Evolutionary conservation across 1,284 basidiomycete species (phyloP).

Genomic region (Hemileccinum hortonii): DNA sequence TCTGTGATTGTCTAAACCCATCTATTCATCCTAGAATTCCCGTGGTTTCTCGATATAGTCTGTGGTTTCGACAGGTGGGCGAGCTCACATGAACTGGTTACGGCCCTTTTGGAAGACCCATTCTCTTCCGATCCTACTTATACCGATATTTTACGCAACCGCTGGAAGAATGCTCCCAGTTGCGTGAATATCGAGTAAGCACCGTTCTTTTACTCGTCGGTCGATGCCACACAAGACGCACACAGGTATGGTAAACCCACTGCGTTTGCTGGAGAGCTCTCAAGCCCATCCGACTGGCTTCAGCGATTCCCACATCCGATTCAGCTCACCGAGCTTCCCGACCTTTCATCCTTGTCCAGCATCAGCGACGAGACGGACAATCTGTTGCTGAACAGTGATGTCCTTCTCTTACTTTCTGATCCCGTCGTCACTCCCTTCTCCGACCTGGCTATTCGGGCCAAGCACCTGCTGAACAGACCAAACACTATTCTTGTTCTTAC

Average conservation of each 20-base stretch:
- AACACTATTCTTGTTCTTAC: slow-evolving; percentile 55
- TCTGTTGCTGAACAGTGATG: slow-evolving; percentile 50
- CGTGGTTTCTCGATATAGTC: slow-evolving; percentile 38
- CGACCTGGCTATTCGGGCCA: slow-evolving; percentile 34
- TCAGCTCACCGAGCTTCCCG: slow-evolving; percentile 46
- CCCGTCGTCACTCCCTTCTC: slow-evolving; percentile 50
- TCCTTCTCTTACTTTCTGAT: slow-evolving; percentile 60
- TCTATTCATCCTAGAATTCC: slow-evolving; percentile 5
- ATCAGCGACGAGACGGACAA: slow-evolving; percentile 16
- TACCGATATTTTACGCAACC: slow-evolving; percentile 41
- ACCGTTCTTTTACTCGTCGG: slow-evolving; percentile 8
- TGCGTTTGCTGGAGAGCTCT: slow-evolving; percentile 17
- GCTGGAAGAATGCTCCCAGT: slow-evolving; percentile 41
- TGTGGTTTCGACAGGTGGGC: slow-evolving; percentile 54
- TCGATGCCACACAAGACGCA: background rate
- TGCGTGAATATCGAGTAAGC: slow-evolving; percentile 45
- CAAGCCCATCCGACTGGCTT: slow-evolving; percentile 53
- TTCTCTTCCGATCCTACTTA: slow-evolving; percentile 50
- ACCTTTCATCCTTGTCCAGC: slow-evolving; percentile 23
- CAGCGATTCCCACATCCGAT: slow-evolving; percentile 50
- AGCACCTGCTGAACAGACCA: slow-evolving; percentile 43
- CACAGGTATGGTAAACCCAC: slow-evolving; percentile 24
- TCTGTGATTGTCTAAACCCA: background rate
- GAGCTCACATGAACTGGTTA: slow-evolving; percentile 55
- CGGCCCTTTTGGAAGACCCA: slow-evolving; percentile 66